Conservation (phyloP, 78 protist genomes). For the Tieghemostelium lacteum region DNA sequence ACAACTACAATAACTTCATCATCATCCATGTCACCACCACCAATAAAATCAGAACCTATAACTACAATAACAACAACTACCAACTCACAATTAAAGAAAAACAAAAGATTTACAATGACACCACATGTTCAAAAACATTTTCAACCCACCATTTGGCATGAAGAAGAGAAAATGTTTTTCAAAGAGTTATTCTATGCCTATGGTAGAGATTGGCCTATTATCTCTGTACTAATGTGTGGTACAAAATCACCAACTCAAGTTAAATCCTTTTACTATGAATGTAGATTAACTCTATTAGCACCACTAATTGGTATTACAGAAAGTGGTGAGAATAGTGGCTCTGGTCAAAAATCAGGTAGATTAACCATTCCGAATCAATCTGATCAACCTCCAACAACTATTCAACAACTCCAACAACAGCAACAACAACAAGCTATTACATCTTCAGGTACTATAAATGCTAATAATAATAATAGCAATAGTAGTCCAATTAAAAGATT, state of each 20-base stretch:
- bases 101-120: slow-evolving; percentile 68
- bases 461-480: background rate
- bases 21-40: background rate
- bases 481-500: too few species aligned
- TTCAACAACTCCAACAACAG: background rate
- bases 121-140: slow-evolving; percentile 78
- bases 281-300: slow-evolving; percentile 43
- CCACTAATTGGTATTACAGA: slow-evolving; percentile 61
- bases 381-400: background rate
- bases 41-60: background rate
- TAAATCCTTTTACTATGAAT: slow-evolving; percentile 72
- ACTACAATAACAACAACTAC: background rate
- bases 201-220: slow-evolving; percentile 67
- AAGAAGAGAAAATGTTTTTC: slow-evolving; percentile 72
- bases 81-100: background rate
- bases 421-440: background rate
- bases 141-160: slow-evolving; percentile 70
- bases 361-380: background rate
- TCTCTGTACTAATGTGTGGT: slow-evolving; percentile 79
- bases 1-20: background rate
- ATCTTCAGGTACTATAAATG: background rate
- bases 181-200: slow-evolving; percentile 69
- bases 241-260: slow-evolving; percentile 79
- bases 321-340: slow-evolving; percentile 47
- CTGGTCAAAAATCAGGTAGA: background rate